These are phyloP conservation scores for Apiospora malaysiana DNA, from an alignment of 2,329 filamentous ascomycete species.

Conservation along the genomic window DNA sequence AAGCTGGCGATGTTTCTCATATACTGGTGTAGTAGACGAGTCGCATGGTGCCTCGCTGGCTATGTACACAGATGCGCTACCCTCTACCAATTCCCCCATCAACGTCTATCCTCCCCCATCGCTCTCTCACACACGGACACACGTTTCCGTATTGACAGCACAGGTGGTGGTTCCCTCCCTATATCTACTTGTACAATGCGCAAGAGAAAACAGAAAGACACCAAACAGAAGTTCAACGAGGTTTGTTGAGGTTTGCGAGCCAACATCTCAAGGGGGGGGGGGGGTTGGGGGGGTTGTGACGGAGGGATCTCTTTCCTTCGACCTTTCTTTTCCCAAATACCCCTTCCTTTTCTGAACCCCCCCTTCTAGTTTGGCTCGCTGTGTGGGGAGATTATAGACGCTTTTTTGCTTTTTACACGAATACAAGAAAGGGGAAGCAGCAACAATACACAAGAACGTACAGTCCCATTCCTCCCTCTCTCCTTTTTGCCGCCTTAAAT, in stretches of 20 bases:
- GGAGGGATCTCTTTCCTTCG: neutral
- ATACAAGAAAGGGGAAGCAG: conserved; percentile 18
- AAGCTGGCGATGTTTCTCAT: conserved; percentile 23
- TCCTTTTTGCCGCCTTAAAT: neutral
- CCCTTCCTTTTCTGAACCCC: neutral
- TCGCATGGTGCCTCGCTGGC: conserved; percentile 17
- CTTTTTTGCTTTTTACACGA: conserved; percentile 20
- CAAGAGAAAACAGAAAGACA: conserved; percentile 10
- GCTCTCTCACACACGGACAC: neutral
- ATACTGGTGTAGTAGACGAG: conserved; percentile 21
- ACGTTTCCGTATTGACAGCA: neutral
- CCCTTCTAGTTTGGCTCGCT: neutral
- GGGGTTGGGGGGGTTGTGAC: neutral
- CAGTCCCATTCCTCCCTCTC: neutral
- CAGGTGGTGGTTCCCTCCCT: neutral
- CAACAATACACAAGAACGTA: conserved; percentile 20
- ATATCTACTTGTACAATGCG: conserved; percentile 14
- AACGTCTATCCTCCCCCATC: conserved; percentile 9
- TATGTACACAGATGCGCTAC: conserved; percentile 27
- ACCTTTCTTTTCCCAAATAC: neutral
- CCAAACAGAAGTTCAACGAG: conserved; percentile 1
- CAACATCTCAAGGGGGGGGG: neutral
- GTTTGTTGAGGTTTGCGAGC: neutral
- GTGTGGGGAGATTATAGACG: conserved; percentile 10
- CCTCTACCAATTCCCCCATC: neutral